Percentiles rank a stretch among this genome's conserved stretches.
These are phyloP conservation scores for Protostelium mycophagum DNA, from an alignment of 78 protist species.

Conservation along the genomic window DNA sequence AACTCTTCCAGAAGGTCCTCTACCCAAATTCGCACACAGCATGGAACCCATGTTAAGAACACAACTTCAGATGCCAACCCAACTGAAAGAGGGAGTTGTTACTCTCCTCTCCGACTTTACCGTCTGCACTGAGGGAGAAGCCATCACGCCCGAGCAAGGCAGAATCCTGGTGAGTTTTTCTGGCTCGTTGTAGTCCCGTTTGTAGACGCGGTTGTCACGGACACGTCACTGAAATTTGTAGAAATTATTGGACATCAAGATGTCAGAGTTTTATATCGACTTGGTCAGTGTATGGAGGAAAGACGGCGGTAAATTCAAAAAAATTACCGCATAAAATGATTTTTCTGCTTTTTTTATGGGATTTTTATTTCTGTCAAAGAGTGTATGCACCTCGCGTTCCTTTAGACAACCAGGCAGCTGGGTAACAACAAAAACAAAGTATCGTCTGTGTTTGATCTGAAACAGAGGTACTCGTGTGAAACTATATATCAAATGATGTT, in stretches of 20 bases:
- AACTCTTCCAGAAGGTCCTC: conserved; percentile 29
- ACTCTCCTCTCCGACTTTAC: conserved; percentile 34
- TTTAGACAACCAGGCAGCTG: too few relatives aligned
- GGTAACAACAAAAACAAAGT: too few relatives aligned
- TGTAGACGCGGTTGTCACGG: background rate
- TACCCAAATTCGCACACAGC: conserved; percentile 33
- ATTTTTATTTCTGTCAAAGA: too few relatives aligned
- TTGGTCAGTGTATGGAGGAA: conserved; percentile 16
- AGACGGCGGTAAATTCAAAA: conserved; percentile 2
- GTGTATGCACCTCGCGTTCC: too few relatives aligned
- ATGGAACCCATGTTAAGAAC: conserved; percentile 54
- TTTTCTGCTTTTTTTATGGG: too few relatives aligned
- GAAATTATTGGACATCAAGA: conserved; percentile 32
- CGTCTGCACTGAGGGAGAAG: conserved; percentile 64
- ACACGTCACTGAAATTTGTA: background rate
- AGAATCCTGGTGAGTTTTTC: conserved; percentile 24
- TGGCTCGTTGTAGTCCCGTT: background rate
- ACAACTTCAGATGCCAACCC: conserved; percentile 22
- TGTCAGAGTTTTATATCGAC: conserved; percentile 41
- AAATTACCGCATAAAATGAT: background rate
- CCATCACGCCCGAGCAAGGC: conserved; percentile 72
- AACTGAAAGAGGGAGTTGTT: conserved; percentile 57
- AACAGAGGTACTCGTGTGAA: too few relatives aligned
- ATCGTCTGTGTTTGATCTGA: too few relatives aligned
- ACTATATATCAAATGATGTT: too few relatives aligned